Base-by-base conservation (phyloP, 108 stramenopile genomes). In the Nannochloropsis gaditana region DNA sequence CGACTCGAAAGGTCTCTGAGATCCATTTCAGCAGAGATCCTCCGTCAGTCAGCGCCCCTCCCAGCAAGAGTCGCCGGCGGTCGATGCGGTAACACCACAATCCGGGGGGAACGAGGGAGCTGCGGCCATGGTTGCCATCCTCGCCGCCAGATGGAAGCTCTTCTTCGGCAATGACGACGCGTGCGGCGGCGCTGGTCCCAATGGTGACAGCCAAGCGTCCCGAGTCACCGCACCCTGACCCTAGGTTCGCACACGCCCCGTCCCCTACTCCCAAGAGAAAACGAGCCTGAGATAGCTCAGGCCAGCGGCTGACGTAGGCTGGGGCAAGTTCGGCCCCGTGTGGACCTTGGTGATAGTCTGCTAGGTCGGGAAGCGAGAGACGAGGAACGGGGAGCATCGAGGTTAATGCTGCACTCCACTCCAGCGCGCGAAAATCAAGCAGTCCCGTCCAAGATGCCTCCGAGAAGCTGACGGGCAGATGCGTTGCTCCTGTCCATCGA, bases 361-460 rank as follows among this genome's bases (percentile, higher is more conserved):
- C 59, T n/a, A 73, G 2, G 59, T n/a, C n/a, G 4, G 59, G 59
- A 6, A 73, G 59, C 4, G 59, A 0, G 59, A 73, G 59, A n/a
- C 19, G 59, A 3, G 15, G 59, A n/a, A 73, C n/a, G 6, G 59
- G 59, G 19, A 73, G 59, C 59, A 73, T 73, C 59, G 59, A 73
- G 21, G 41, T 10, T n/a, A 43, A 31, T 11, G 44, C 47, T 9
- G 41, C 41, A 4, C 45, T 80, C 81, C 87, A 86, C 86, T 88
- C 79, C 47, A 88, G 86, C 43, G n/a, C 79, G 9, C 84, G 83
- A 15, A 88, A 80, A 73, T 88, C 85, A 42, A 88, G 86, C 31
- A 88, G 73, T 43, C 88, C 88, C 43, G 80, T 88, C 88, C 88
- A 88, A 42, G 86, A 87, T 43, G 88, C 88, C 81, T 88, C 88